Base-by-base conservation (phyloP, 139 green algal species). In the Chlamydomonas schloesseri region DNA sequence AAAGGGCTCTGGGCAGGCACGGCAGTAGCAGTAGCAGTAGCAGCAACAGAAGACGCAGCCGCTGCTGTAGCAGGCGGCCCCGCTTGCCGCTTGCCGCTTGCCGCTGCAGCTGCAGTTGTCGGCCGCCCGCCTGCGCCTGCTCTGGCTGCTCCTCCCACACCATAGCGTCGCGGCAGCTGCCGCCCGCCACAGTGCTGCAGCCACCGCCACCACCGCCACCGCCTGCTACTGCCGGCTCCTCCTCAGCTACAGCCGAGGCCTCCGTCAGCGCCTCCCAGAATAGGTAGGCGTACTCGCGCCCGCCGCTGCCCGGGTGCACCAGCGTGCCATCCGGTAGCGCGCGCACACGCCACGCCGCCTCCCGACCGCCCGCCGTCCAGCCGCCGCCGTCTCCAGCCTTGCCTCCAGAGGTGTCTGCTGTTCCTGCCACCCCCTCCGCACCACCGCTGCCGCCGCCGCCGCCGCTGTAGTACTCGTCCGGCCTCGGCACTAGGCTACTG, bases 401-500 rank as follows among this genome's bases (percentile, higher is more conserved):
- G 23, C 57, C 57, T 6, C 57, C 57, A n/a, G n/a, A n/a, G n/a
- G 42, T 8, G 6, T 5, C 42, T 50, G 42, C 42, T 50, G 42
- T 8, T 50, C 6, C 42, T 50, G 42, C 42, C 42, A n/a, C n/a
- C n/a, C n/a, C n/a, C n/a, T n/a, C n/a, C n/a, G n/a, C n/a, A n/a
- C n/a, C n/a, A n/a, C n/a, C n/a, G n/a, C n/a, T n/a, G 64, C 64
- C 46, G 3, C 15, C 14, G 46, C 8, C 47, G 6, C 2, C 71
- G 34, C 34, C 21, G 37, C 70, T 37, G 36, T 21, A 8, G 18
- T 4, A 14, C 2, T 10, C 18, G 53, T 81, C 73, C 21, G 53
- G 73, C 31, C 73, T 31, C 73, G 73, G 73, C 73, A 81, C 73
- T 2, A 81, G 73, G 73, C 73, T 81, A 53, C 73, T 81, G 53